These are phyloP conservation scores for Aspergillus glaucus DNA, from an alignment of 2,329 filamentous ascomycete species.

Conservation along the genomic window DNA sequence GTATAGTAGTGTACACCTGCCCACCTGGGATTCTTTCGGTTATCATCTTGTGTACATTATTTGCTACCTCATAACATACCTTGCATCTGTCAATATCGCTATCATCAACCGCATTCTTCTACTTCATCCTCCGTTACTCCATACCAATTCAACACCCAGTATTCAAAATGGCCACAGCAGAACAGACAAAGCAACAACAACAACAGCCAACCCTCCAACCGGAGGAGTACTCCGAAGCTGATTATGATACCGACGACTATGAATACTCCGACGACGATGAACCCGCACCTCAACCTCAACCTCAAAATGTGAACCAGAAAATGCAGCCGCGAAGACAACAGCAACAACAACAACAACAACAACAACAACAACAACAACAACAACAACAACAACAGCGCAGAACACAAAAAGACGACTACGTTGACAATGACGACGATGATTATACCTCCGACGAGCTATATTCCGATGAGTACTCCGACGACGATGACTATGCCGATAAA, in stretches of 20 bases:
- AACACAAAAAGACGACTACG: conserved; percentile 16
- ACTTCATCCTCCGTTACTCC: neutral
- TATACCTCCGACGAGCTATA: conserved; percentile 26
- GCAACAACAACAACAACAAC: conserved; percentile 10
- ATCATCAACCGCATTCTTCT: neutral
- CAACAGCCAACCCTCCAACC: conserved; percentile 16
- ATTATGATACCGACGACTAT: conserved; percentile 27
- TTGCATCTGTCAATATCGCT: no score
- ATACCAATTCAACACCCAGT: neutral
- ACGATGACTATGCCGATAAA: conserved; percentile 19
- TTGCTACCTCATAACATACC: no score
- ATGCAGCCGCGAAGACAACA: conserved; percentile 12
- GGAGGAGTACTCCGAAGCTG: conserved; percentile 21
- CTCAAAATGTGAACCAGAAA: conserved; percentile 11
- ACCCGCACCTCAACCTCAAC: conserved; percentile 7
- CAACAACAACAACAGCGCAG: conserved; percentile 14
- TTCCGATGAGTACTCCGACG: conserved; percentile 27
- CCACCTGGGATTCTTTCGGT: neutral
- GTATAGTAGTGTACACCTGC: neutral
- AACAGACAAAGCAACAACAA: conserved; percentile 19
- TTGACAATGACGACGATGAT: conserved; percentile 23
- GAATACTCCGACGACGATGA: conserved; percentile 22
- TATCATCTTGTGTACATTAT: no score
- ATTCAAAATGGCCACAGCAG: conserved; percentile 22
- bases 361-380: conserved; percentile 12